These are phyloP conservation scores for Neurospora hispaniola DNA, from an alignment of 495 filamentous ascomycete species.

Conservation along the genomic window DNA sequence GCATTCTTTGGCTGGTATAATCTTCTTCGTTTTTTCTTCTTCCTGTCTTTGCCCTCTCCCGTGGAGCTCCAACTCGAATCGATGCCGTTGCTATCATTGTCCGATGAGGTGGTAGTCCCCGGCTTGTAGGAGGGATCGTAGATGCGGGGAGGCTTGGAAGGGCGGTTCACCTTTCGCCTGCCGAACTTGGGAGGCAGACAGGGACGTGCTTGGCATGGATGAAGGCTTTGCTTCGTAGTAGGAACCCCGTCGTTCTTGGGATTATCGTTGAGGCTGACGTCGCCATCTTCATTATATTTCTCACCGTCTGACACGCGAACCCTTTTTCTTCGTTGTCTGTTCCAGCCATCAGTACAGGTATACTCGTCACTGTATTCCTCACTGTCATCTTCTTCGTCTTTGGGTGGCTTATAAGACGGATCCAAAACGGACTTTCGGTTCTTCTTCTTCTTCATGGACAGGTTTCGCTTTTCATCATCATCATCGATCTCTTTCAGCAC, in stretches of 20 bases:
- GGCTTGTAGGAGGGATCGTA: not conserved
- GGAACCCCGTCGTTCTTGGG: not conserved
- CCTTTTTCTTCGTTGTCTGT: not conserved
- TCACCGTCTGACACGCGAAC: not conserved
- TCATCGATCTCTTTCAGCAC: not conserved
- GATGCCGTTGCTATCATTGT: not conserved
- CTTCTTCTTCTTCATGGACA: not conserved
- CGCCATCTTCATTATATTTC: not conserved
- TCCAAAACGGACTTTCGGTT: not conserved
- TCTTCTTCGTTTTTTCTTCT: not conserved
- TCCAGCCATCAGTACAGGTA: not conserved
- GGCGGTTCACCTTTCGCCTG: not conserved
- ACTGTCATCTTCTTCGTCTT: not conserved
- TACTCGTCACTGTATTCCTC: not conserved
- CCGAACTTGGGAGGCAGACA: not conserved
- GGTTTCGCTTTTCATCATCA: not conserved
- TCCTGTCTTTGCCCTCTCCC: not conserved
- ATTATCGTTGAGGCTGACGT: not conserved
- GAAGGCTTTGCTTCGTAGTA: not conserved
- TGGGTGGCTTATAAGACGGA: not conserved
- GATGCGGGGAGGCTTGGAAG: not conserved
- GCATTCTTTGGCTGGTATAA: not conserved
- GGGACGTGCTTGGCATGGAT: not conserved
- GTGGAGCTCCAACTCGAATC: not conserved
- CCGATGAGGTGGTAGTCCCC: not conserved